Base-by-base conservation (phyloP, 768 basidiomycete species). In the Leccinellum luteum region DNA sequence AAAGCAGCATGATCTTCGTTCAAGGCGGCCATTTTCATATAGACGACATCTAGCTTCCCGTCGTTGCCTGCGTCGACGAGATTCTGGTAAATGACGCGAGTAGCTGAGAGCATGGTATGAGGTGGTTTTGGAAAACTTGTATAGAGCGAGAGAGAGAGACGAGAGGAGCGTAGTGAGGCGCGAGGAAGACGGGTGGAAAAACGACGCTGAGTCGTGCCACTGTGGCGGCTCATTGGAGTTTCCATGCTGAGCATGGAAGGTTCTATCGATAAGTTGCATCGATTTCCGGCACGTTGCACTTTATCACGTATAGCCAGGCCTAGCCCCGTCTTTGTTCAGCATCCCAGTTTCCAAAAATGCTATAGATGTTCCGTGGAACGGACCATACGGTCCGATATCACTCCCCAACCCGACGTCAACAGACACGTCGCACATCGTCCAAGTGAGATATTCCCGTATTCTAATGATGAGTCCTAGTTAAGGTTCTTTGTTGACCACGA, bases 51-150 rank as follows among this genome's bases (percentile, higher is more conserved):
- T 23, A 73, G 55, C 27, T 27, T 68, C 32, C 67, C 63, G 45
- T 69, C 68, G 32, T 21, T 61, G 52, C 66, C 71, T 6, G 61
- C 48, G 15, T 70, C 51, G 47, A 72, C 27, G 32, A 72, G 64
- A 44, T 69, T 69, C 43, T 74, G 72, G 28, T 66, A 45, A 30
- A 72, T 55, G 8, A 60, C n/a, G 1, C 66, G 69, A 34, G 59
- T 60, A 13, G 51, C 17, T 1, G 64, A 35, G 6, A 55, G 32
- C 59, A 66, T 63, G 10, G 47, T 48, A 28, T 25, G 34, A 3
- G 51, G 41, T 53, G 52, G 8, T 59, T 38, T 47, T 25, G 6
- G 27, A 6, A 41, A 43, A 7, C 19, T 53, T 38, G 4, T 23
- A 48, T 58, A 31, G 34, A 63, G 41, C 6, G n/a, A 19, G 41